Evolutionary conservation across 2,329 filamentous ascomycete genomes (phyloP), one percentile per base, ranked within the genome.

Genomic region (Keithomyces neogunnii): DNA sequence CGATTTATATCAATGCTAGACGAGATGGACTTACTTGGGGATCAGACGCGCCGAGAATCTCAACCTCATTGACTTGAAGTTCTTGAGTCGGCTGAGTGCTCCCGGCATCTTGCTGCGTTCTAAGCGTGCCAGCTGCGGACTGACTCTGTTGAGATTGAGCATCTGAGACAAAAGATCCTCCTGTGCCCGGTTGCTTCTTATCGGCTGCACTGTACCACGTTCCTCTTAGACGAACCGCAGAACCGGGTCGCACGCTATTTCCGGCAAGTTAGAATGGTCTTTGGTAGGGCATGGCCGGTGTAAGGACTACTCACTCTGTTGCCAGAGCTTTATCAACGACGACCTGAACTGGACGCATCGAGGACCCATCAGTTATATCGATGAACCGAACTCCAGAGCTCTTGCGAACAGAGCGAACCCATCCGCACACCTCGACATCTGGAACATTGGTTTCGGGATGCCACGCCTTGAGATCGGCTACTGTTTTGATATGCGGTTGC

Each of bases 351-450:
- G 88, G 76, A 55, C 84, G 75, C 58, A 88, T 74, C 42, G 87
- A 89, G 10, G 90, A 95, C 44, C 93, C 93, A 73, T 99, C 93
- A 9, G 86, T 85, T 49, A 97, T 75, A 53, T 89, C 81, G 49
- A 91, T 85, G 70, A 99, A 97, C 4, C 86, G 84, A 53, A 86
- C 76, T 28, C 79, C 79, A 66, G 96, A 95, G 74, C 95, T 90
- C 66, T 89, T 88, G 55, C 92, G 81, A 54, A 96, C 84, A 3
- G 89, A 92, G 56, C 88, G 82, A 51, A 96, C 78, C 72, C 86
- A 92, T 55, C 91, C 92, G 64, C 86, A 79, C 59, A 96, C 73
- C 52, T 77, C 76, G 46, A 86, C 74, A 59, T 76, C 66, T n/a
- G 67, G 58, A 40, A 73, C 68, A 45, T 70, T 62, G 35, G 70